phyloP scores from a whole-genome alignment of 768 basidiomycete species.

The Mycena belliarum region DNA sequence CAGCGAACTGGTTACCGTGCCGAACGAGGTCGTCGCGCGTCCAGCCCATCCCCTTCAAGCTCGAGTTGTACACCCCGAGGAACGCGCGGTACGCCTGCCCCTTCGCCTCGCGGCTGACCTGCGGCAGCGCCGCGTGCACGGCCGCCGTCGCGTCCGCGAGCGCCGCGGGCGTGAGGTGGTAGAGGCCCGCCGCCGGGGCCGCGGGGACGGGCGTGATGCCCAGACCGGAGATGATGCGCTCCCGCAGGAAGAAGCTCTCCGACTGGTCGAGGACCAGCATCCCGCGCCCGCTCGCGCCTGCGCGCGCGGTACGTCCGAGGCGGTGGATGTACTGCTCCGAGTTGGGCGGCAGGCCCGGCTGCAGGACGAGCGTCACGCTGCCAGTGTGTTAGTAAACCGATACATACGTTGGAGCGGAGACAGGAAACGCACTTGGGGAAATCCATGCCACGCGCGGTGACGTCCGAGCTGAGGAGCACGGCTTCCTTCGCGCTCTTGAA shows the following conservation, averaged over 20 bases:
- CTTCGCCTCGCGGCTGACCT: constrained; percentile 42
- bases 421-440: constrained; percentile 54
- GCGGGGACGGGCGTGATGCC: constrained; percentile 37
- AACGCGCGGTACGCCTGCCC: constrained; percentile 53
- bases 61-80: constrained; percentile 58
- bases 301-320: constrained; percentile 77
- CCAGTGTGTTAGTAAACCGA: not conserved
- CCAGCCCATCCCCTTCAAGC: constrained; percentile 39
- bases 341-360: constrained; percentile 66
- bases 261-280: constrained; percentile 53
- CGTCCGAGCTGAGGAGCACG: constrained; percentile 55
- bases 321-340: constrained; percentile 81
- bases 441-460: constrained; percentile 68
- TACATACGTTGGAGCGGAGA: not conserved
- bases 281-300: constrained; percentile 63
- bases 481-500: constrained; percentile 48
- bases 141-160: constrained; percentile 20
- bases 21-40: constrained; percentile 40
- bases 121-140: constrained; percentile 30
- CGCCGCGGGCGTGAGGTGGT: constrained; percentile 1
- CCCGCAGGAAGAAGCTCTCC: constrained; percentile 50
- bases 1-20: constrained; percentile 39
- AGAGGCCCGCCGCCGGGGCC: constrained; percentile 19
- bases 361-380: constrained; percentile 60
- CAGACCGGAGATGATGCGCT: constrained; percentile 39